Conservation (phyloP, 1,284 basidiomycete species). For the Sutorius eximius region DNA sequence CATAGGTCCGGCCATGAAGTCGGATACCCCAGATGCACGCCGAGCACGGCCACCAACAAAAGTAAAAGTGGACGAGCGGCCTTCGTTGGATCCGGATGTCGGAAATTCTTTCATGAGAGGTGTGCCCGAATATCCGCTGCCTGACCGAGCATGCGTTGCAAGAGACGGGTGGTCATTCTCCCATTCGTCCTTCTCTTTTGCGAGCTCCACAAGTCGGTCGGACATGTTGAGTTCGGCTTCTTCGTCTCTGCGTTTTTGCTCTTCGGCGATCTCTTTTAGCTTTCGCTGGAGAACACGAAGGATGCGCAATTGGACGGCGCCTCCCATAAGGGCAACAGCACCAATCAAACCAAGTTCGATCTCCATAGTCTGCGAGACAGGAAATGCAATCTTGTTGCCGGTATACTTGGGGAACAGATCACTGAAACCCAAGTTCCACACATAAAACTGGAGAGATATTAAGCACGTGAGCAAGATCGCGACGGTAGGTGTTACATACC, state of each 20-base stretch:
- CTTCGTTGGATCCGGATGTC: slow-evolving; percentile 49
- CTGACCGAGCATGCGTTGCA: slow-evolving; percentile 57
- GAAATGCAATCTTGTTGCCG: slow-evolving; percentile 70
- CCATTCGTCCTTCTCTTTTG: slow-evolving; percentile 81
- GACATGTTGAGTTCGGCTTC: slow-evolving; percentile 78
- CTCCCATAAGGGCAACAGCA: slow-evolving; percentile 81
- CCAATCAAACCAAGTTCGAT: slow-evolving; percentile 89
- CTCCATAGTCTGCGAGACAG: slow-evolving; percentile 87
- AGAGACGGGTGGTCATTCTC: slow-evolving; percentile 78
- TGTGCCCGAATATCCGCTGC: slow-evolving; percentile 55
- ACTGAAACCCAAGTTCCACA: slow-evolving; percentile 90
- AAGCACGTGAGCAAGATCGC: slow-evolving; percentile 2
- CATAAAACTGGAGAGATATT: slow-evolving; percentile 68
- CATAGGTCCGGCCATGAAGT: slow-evolving; percentile 62
- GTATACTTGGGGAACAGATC: slow-evolving; percentile 75
- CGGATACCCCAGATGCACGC: slow-evolving; percentile 65
- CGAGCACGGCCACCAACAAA: slow-evolving; percentile 53
- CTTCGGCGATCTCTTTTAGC: slow-evolving; percentile 75
- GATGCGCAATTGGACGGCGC: slow-evolving; percentile 87
- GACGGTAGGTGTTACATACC: slow-evolving; percentile 40
- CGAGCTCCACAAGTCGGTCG: slow-evolving; percentile 64
- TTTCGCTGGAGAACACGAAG: slow-evolving; percentile 77
- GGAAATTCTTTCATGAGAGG: slow-evolving; percentile 63
- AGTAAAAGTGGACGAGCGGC: slow-evolving; percentile 49
- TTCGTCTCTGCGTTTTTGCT: slow-evolving; percentile 71